phyloP scores from a whole-genome alignment of 2,329 filamentous ascomycete genomes.

The Esteya vermicola region DNA sequence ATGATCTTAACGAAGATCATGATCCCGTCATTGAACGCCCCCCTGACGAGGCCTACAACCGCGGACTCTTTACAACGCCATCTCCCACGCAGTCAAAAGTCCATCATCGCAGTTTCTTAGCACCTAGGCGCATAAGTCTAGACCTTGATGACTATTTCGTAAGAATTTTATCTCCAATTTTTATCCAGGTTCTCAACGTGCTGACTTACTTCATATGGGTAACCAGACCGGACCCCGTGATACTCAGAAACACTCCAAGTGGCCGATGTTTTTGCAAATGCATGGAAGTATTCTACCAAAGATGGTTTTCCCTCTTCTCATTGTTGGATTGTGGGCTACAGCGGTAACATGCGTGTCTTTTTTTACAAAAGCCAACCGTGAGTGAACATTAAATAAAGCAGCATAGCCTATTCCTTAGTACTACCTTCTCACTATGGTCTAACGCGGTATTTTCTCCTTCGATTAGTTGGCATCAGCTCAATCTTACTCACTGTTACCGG shows the following conservation, averaged over 20 bases:
- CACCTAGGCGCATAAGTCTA: conserved; percentile 18
- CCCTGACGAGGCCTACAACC: conserved; percentile 4
- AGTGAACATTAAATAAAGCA: neutral
- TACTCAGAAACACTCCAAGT: conserved; percentile 61
- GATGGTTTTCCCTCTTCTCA: conserved; percentile 55
- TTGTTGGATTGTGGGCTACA: conserved; percentile 52
- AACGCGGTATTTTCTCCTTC: neutral
- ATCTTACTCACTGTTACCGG: conserved; percentile 70
- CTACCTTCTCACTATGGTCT: neutral
- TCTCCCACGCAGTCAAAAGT: conserved; percentile 6
- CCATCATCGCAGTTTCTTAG: conserved; percentile 17
- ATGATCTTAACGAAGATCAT: neutral
- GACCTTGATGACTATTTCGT: conserved; percentile 33
- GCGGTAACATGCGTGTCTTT: conserved; percentile 34
- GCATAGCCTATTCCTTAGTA: no score
- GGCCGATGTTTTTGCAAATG: conserved; percentile 62
- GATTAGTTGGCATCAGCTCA: conserved; percentile 41
- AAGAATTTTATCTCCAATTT: conserved; percentile 7
- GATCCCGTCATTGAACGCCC: conserved; percentile 2
- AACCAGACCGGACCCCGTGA: conserved; percentile 42
- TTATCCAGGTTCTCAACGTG: neutral
- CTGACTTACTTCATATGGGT: neutral
- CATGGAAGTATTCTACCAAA: conserved; percentile 61
- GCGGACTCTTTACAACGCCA: conserved; percentile 9
- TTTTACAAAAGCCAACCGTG: conserved; percentile 13